phyloP scores from a whole-genome alignment of 73 alveolate species.

The Stentor roeselii region DNA sequence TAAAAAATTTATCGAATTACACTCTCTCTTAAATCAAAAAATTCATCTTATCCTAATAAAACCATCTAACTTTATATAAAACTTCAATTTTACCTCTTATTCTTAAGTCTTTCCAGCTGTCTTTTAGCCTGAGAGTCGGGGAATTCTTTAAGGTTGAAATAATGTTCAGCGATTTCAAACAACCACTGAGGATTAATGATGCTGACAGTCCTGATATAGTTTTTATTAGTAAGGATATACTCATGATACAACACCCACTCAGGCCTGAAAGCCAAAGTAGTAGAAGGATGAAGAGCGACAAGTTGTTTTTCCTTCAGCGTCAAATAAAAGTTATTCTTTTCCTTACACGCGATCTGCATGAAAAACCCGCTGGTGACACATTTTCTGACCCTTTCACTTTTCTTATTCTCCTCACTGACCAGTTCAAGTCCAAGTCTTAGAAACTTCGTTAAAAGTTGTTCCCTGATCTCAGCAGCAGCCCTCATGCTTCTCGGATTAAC shows the following conservation, averaged over 20 bases:
- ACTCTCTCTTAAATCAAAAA: too few species aligned
- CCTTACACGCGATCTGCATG: constrained; percentile 27
- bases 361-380: constrained; percentile 54
- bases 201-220: constrained; percentile 95
- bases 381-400: constrained; percentile 36
- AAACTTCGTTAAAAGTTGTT: constrained; percentile 69
- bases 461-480: constrained; percentile 88
- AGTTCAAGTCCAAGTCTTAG: constrained; percentile 39
- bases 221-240: constrained; percentile 95
- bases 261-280: constrained; percentile 96
- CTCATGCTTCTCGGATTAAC: constrained; percentile 83
- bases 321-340: constrained; percentile 23
- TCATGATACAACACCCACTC: constrained; percentile 98
- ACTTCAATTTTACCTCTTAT: too few species aligned
- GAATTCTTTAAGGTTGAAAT: constrained; percentile 80
- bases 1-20: too few species aligned
- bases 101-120: constrained; percentile 16
- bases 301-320: constrained; percentile 92
- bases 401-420: constrained; percentile 33
- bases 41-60: too few species aligned
- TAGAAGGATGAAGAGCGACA: constrained; percentile 97
- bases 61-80: too few species aligned
- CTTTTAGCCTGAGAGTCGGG: constrained; percentile 20
- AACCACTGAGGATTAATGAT: constrained; percentile 96
- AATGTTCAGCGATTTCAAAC: constrained; percentile 92